Conservation (phyloP, 345 rosid genomes). For the Syzygium grande region DNA sequence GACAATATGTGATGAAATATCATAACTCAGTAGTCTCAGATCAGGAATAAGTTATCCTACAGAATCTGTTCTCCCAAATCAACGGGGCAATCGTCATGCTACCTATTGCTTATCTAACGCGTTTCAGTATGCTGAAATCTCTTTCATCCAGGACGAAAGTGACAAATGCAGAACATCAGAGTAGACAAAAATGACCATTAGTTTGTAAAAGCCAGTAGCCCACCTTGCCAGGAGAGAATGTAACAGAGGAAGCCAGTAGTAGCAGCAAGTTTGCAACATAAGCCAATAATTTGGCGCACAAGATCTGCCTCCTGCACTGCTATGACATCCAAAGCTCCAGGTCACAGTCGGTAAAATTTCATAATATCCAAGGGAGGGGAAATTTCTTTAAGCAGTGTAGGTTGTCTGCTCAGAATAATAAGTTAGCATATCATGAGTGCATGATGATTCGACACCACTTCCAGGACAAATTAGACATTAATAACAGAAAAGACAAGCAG, state of each 20-base stretch:
- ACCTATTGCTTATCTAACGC: not conserved
- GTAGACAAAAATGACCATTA: not conserved
- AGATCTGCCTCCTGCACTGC: not conserved
- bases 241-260: not conserved
- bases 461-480: not conserved
- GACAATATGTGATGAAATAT: too few relatives aligned
- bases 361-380: not conserved
- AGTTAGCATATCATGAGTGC: not conserved
- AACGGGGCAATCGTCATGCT: not conserved
- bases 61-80: not conserved
- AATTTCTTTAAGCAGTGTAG: not conserved
- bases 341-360: not conserved
- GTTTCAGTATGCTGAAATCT: not conserved
- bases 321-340: not conserved
- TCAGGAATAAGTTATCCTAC: not conserved
- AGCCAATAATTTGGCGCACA: not conserved
- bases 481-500: not conserved
- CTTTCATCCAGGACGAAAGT: not conserved
- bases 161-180: not conserved
- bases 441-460: not conserved
- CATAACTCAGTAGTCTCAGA: not conserved
- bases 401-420: not conserved
- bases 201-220: not conserved
- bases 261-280: not conserved
- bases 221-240: not conserved